phyloP scores from a whole-genome alignment of 257 asterid species.

The Osmanthus fragrans region DNA sequence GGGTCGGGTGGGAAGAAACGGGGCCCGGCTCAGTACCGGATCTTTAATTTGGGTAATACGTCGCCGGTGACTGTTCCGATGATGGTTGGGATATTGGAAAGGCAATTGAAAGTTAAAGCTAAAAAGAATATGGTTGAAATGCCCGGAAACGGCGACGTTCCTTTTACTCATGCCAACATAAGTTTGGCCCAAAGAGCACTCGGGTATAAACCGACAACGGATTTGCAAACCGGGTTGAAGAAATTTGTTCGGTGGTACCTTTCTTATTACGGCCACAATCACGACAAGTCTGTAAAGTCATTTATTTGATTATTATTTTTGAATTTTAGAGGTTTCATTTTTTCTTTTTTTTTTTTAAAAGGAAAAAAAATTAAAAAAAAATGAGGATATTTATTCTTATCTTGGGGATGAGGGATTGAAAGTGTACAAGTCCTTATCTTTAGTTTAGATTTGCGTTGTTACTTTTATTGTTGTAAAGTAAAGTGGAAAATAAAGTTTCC shows the following conservation, averaged over 20 bases:
- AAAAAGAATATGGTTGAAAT: constrained; percentile 23
- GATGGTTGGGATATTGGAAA: constrained; percentile 34
- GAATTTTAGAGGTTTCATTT: neutral
- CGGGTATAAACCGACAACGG: constrained; percentile 35
- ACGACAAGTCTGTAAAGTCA: neutral
- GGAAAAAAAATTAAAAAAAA: neutral
- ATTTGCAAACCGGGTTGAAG: constrained; percentile 30
- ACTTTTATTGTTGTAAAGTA: neutral
- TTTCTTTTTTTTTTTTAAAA: neutral
- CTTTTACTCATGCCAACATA: constrained; percentile 33
- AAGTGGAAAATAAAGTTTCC: neutral
- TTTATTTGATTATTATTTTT: neutral
- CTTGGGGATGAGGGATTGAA: constrained; percentile 18
- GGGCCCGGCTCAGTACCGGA: constrained; percentile 25
- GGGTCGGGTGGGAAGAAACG: constrained; percentile 32
- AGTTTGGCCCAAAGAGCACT: constrained; percentile 27
- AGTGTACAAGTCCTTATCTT: constrained; percentile 9
- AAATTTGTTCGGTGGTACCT: constrained; percentile 38
- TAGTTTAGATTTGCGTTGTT: neutral
- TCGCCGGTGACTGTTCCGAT: constrained; percentile 27
- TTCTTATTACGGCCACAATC: constrained; percentile 23
- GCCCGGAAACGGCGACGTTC: constrained; percentile 38
- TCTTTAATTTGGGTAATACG: constrained; percentile 28
- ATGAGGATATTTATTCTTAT: neutral
- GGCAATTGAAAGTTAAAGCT: constrained; percentile 29